phyloP scores from a whole-genome alignment of 1,284 basidiomycete genomes.

The Trametes pubescens region DNA sequence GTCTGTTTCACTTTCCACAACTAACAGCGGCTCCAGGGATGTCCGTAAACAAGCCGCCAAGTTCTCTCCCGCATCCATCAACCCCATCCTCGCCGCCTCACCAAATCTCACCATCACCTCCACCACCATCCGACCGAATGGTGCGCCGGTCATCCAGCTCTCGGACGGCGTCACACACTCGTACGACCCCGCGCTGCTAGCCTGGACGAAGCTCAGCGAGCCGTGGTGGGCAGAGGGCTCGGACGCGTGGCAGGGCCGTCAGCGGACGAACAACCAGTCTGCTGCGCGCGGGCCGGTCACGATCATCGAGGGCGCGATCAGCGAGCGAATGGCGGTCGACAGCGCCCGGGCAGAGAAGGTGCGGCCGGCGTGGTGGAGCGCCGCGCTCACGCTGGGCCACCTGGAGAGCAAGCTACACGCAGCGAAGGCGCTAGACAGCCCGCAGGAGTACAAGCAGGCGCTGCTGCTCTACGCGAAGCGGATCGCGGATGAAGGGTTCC shows the following conservation, averaged over 20 bases:
- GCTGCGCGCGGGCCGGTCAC: constrained; percentile 59
- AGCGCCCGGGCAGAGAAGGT: constrained; percentile 44
- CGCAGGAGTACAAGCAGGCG: constrained; percentile 82
- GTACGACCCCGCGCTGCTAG: constrained; percentile 71
- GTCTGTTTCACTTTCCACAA: constrained; percentile 4
- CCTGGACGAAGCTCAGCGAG: constrained; percentile 81
- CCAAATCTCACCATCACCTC: constrained; percentile 65
- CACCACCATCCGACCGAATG: constrained; percentile 77
- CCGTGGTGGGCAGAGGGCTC: constrained; percentile 85
- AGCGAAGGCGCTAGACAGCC: constrained; percentile 77
- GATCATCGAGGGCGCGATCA: constrained; percentile 62
- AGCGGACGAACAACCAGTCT: constrained; percentile 52
- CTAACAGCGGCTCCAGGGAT: constrained; percentile 59
- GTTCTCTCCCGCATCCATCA: constrained; percentile 72
- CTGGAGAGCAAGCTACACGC: constrained; percentile 83
- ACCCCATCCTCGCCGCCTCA: constrained; percentile 61
- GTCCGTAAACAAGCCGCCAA: constrained; percentile 68
- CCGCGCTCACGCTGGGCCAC: constrained; percentile 84
- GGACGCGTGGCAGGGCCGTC: constrained; percentile 79
- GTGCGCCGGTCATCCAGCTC: constrained; percentile 77
- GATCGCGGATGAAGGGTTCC: constrained; percentile 87
- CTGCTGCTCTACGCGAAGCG: constrained; percentile 81
- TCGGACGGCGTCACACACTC: constrained; percentile 80
- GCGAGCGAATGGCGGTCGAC: constrained; percentile 51
- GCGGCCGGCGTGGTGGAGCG: constrained; percentile 78